phyloP scores from a whole-genome alignment of 1,284 basidiomycete genomes.

The Ceratobasidium sp. region DNA sequence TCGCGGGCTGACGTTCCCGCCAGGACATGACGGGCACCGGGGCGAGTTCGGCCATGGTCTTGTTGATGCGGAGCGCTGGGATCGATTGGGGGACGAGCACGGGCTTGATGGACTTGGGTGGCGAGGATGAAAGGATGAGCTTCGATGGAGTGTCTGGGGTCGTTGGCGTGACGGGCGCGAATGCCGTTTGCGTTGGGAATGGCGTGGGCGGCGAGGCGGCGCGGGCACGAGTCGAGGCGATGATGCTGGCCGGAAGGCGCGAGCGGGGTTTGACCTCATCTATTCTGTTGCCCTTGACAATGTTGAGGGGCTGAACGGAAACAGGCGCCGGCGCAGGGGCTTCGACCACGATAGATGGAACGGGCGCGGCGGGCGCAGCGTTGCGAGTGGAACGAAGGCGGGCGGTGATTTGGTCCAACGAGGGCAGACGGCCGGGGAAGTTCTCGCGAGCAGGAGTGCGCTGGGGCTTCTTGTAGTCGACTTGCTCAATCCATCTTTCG shows the following conservation, averaged over 20 bases:
- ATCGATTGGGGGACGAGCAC: constrained; percentile 34
- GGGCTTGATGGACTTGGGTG: constrained; percentile 19
- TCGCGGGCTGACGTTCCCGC: constrained; percentile 13
- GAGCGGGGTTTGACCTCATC: constrained; percentile 32
- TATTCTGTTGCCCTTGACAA: constrained; percentile 15
- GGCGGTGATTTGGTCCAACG: constrained; percentile 75
- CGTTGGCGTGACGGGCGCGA: not conserved
- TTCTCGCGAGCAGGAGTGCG: constrained; percentile 40
- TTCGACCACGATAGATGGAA: constrained; percentile 13
- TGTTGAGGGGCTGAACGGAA: not conserved
- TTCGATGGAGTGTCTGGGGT: not conserved
- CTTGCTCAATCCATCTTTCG: constrained; percentile 67
- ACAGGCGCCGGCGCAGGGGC: not conserved
- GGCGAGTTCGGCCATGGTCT: constrained; percentile 5
- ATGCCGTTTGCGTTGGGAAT: not conserved
- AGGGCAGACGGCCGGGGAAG: constrained; percentile 55
- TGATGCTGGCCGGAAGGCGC: constrained; percentile 23
- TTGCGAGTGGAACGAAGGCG: constrained; percentile 52
- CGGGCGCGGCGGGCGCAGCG: not conserved
- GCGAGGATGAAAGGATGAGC: constrained; percentile 14
- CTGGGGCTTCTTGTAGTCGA: constrained; percentile 58
- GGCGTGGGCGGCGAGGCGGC: constrained; percentile 26
- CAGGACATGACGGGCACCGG: constrained; percentile 34
- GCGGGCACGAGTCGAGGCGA: constrained; percentile 33
- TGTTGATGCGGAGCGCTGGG: constrained; percentile 31